Percentiles rank a stretch among this genome's conserved stretches.
These are phyloP conservation scores for Phytopythium cucurbitacearum DNA, from an alignment of 352 stramenopile genomes.

Conservation along the genomic window DNA sequence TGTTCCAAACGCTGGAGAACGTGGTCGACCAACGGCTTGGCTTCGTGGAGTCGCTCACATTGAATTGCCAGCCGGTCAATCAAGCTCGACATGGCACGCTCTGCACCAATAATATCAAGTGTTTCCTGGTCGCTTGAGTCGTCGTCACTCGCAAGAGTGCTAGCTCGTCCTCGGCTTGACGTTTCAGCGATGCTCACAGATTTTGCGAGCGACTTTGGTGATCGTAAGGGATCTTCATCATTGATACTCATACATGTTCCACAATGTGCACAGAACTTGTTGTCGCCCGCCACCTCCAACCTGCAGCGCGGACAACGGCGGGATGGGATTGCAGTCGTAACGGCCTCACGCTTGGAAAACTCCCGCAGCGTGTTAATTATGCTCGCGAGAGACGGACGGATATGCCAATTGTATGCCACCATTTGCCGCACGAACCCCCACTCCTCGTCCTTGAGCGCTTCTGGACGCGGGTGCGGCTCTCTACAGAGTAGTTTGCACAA, in stretches of 20 bases:
- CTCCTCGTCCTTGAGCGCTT: conserved; percentile 15
- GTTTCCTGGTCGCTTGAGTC: too few species aligned
- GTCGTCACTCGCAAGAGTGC: too few species aligned
- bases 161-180: too few species aligned
- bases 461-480: conserved; percentile 12
- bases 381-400: conserved; percentile 9
- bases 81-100: too few species aligned
- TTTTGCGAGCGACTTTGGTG: too few species aligned
- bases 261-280: conserved; percentile 18
- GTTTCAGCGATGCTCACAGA: too few species aligned
- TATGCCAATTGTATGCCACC: conserved; percentile 13
- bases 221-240: too few species aligned
- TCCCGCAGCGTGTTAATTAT: conserved; percentile 12
- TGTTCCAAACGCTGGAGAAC: too few species aligned
- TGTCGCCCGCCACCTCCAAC: conserved; percentile 16
- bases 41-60: too few species aligned
- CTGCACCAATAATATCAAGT: too few species aligned
- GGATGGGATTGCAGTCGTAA: conserved; percentile 12
- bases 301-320: conserved; percentile 13
- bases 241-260: background rate
- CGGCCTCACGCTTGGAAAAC: conserved; percentile 16
- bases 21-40: too few species aligned
- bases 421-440: conserved; percentile 16
- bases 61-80: too few species aligned
- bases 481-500: conserved; percentile 15